Evolutionary conservation across 1,284 basidiomycete species (phyloP).

Genomic region (Agaricales sp.): DNA sequence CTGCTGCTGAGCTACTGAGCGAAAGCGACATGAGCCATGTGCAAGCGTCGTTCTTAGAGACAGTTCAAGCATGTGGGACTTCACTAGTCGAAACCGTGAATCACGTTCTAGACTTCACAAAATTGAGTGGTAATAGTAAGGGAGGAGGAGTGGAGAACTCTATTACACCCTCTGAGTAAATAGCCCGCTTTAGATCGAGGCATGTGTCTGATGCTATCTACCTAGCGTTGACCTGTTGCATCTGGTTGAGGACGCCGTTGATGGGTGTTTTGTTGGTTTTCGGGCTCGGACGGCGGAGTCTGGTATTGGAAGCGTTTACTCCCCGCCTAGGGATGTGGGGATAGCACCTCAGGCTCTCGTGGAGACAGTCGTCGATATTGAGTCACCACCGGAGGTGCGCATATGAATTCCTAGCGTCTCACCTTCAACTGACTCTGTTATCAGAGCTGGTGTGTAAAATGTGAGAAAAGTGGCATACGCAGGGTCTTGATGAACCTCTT

Average conservation of each 20-base stretch:
- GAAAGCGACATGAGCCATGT: constrained; percentile 77
- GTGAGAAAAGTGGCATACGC: constrained; percentile 88
- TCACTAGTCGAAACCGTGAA: constrained; percentile 87
- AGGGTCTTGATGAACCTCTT: constrained; percentile 94
- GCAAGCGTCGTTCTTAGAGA: constrained; percentile 83
- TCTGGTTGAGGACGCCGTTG: constrained; percentile 90
- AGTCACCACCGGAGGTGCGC: constrained; percentile 54
- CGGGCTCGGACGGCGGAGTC: constrained; percentile 65
- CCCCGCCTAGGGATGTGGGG: constrained; percentile 55
- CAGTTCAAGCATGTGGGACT: constrained; percentile 80
- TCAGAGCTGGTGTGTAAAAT: constrained; percentile 82
- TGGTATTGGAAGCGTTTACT: constrained; percentile 89
- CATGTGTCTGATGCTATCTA: not conserved
- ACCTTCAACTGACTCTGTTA: constrained; percentile 1
- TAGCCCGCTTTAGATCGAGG: constrained; percentile 10
- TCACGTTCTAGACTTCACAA: constrained; percentile 95
- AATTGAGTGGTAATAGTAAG: constrained; percentile 83
- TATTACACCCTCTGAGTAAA: constrained; percentile 58
- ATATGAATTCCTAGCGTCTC: not conserved
- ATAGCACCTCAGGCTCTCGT: constrained; percentile 34
- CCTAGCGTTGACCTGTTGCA: constrained; percentile 76
- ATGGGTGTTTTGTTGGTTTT: constrained; percentile 92
- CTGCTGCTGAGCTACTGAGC: constrained; percentile 80
- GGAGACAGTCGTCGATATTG: constrained; percentile 87
- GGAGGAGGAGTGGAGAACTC: constrained; percentile 65